Evolutionary conservation across 2,329 filamentous ascomycete species (phyloP).

Genomic region (Trichoderma breve): DNA sequence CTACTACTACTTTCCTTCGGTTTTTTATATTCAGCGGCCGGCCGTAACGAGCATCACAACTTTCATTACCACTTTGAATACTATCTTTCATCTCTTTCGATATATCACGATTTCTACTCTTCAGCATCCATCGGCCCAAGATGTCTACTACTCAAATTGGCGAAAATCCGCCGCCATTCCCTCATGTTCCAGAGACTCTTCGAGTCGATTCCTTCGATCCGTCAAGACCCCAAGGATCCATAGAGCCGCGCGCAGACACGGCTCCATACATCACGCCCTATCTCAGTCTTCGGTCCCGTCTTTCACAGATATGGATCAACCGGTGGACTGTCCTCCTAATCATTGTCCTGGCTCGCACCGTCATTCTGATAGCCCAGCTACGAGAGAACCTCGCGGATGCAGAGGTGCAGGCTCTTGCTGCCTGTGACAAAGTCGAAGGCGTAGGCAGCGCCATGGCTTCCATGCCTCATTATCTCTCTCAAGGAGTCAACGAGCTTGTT

Average conservation of each 20-base stretch:
- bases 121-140: slow-evolving; percentile 21
- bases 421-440: slow-evolving; percentile 89
- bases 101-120: slow-evolving; percentile 26
- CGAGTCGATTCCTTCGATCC: slow-evolving; percentile 39
- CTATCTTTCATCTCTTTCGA: slow-evolving; percentile 22
- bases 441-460: slow-evolving; percentile 94
- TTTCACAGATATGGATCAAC: slow-evolving; percentile 98
- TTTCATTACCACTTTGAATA: slow-evolving; percentile 17
- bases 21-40: slow-evolving; percentile 11
- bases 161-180: slow-evolving; percentile 34
- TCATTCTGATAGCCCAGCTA: slow-evolving; percentile 72
- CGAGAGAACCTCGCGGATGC: slow-evolving; percentile 73
- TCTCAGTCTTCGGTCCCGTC: slow-evolving; percentile 79
- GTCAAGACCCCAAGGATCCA: slow-evolving; percentile 32
- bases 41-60: slow-evolving; percentile 13
- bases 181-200: slow-evolving; percentile 39
- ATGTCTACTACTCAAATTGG: slow-evolving; percentile 39
- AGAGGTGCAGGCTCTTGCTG: slow-evolving; percentile 76
- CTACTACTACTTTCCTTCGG: neutral
- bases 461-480: slow-evolving; percentile 92
- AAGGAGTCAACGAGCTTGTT: slow-evolving; percentile 83
- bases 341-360: slow-evolving; percentile 76
- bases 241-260: slow-evolving; percentile 49
- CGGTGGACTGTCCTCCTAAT: slow-evolving; percentile 90
- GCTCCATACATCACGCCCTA: slow-evolving; percentile 80